Conservation (phyloP, 345 rosid species). For the Aethionema arabicum region DNA sequence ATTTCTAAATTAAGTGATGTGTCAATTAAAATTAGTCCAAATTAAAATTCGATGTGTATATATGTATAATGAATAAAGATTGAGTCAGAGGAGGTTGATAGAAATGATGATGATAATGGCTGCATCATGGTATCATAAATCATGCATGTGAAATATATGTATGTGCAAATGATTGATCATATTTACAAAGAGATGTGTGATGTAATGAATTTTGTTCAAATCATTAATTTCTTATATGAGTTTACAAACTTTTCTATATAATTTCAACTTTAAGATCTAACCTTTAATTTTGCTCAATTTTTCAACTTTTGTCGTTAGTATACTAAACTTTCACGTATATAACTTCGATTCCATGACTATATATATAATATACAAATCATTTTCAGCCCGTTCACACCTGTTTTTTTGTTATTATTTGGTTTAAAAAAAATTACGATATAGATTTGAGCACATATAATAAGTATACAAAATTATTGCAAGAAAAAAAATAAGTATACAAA, state of each 20-base stretch:
- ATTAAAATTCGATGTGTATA: background rate
- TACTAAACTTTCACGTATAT: constrained; percentile 22
- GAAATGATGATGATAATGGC: constrained; percentile 23
- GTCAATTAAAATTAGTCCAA: background rate
- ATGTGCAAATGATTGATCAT: constrained; percentile 36
- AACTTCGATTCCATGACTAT: constrained; percentile 25
- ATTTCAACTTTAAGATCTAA: constrained; percentile 2
- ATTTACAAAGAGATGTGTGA: constrained; percentile 15
- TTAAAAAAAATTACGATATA: no score
- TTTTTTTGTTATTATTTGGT: no score
- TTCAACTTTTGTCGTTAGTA: constrained; percentile 13
- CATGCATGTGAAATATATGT: background rate
- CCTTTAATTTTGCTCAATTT: constrained; percentile 7
- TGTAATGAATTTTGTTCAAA: constrained; percentile 29
- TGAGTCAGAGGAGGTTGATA: constrained; percentile 35
- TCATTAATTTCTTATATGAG: constrained; percentile 14
- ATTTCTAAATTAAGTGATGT: no score
- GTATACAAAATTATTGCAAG: no score
- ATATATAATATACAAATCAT: background rate
- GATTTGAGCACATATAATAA: no score
- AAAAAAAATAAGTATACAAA: no score
- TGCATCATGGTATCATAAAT: no score
- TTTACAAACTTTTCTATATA: constrained; percentile 18
- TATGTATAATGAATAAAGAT: constrained; percentile 12
- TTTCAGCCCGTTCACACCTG: no score